A percentile compares a stretch with the other conserved stretches of the same genome.
Conservation (phyloP, 495 filamentous ascomycete genomes). For the Pseudomonodictys pantanalensis region DNA sequence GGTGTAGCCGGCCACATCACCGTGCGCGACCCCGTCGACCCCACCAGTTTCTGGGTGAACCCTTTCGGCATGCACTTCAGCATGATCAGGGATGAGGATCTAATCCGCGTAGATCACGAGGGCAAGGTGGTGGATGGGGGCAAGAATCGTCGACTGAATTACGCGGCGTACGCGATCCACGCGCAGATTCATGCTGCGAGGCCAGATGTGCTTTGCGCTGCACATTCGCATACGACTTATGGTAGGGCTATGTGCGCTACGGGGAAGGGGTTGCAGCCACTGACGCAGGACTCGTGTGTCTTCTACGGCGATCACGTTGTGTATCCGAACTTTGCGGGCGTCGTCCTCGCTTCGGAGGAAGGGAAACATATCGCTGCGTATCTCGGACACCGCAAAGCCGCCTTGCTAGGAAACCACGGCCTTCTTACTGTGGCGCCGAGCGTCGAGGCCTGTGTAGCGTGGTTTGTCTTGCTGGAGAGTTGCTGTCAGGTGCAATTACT, state of each 20-base stretch:
- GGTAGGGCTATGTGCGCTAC: not conserved
- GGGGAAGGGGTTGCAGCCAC: not conserved
- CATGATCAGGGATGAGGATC: slow-evolving; percentile 2
- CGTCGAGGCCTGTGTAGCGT: slow-evolving; percentile 9
- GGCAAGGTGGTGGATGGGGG: slow-evolving; percentile 6
- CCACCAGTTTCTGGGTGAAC: slow-evolving; percentile 14
- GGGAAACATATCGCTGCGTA: slow-evolving; percentile 3
- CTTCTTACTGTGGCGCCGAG: slow-evolving; percentile 12
- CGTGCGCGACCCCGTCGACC: slow-evolving; percentile 33
- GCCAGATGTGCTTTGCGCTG: slow-evolving; percentile 13
- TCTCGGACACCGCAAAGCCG: slow-evolving; percentile 8
- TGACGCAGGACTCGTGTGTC: slow-evolving; percentile 17
- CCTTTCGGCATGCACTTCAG: slow-evolving; percentile 17
- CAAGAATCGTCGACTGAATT: slow-evolving; percentile 6
- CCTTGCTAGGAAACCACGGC: slow-evolving; percentile 10
- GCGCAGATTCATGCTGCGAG: slow-evolving; percentile 4
- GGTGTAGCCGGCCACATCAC: slow-evolving; percentile 35
- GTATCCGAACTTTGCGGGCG: slow-evolving; percentile 19
- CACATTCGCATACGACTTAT: slow-evolving; percentile 1
- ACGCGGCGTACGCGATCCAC: slow-evolving; percentile 15
- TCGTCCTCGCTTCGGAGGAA: slow-evolving; percentile 18
- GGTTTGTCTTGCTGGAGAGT: slow-evolving; percentile 17
- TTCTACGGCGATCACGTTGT: slow-evolving; percentile 22
- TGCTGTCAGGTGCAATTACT: slow-evolving; percentile 16
- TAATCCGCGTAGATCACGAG: slow-evolving; percentile 7